Evolutionary conservation across 2,329 filamentous ascomycete species (phyloP).

Genomic region (Penicillium sp.): DNA sequence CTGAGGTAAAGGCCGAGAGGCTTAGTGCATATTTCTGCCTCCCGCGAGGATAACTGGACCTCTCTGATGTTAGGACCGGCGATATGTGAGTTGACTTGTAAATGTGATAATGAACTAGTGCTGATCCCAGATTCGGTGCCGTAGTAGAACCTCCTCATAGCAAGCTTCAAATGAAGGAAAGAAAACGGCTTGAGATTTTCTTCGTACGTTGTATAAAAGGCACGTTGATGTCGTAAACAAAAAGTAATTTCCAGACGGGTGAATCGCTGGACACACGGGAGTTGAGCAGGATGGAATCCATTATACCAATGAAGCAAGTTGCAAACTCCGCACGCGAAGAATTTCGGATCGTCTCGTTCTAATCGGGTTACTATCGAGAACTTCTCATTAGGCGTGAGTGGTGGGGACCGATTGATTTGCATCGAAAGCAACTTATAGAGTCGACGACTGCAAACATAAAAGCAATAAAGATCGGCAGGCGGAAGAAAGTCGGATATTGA

Average conservation of each 20-base stretch:
- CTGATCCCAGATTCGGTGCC: constrained; percentile 1
- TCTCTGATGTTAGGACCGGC: not conserved
- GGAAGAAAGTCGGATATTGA: constrained; percentile 1
- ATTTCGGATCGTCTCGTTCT: not conserved
- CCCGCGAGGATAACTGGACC: not conserved
- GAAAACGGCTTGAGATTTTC: not conserved
- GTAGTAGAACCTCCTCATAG: constrained; percentile 2
- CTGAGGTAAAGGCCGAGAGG: no score
- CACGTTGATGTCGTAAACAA: not conserved
- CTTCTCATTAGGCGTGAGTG: not conserved
- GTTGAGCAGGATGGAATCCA: constrained; percentile 1
- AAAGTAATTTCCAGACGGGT: not conserved
- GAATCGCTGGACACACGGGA: not conserved
- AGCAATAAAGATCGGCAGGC: not conserved
- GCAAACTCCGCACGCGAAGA: constrained; percentile 1
- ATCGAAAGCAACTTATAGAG: not conserved
- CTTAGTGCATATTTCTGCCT: no score
- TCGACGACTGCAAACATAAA: not conserved
- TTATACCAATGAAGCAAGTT: constrained; percentile 1
- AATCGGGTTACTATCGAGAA: not conserved
- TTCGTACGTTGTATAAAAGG: not conserved
- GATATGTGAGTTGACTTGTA: not conserved
- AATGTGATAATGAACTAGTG: not conserved
- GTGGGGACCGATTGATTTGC: not conserved
- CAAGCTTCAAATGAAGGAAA: constrained; percentile 2